Evolutionary conservation across 1,139 yeast species (phyloP).

Genomic region (Hyphopichia khmerensis): DNA sequence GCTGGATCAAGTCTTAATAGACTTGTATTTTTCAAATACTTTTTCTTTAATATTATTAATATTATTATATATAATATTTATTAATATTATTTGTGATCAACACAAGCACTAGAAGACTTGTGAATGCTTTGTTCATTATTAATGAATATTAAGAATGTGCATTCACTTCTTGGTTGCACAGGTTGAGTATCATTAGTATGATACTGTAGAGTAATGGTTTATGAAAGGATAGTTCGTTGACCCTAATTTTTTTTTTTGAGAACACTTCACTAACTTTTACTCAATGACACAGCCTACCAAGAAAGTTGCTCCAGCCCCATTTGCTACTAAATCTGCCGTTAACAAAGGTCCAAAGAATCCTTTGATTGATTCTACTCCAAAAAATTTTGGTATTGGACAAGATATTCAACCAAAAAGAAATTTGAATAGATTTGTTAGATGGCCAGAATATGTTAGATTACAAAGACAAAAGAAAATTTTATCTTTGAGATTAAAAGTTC

Average conservation of each 20-base stretch:
- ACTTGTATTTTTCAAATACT: neutral
- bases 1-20: slow-evolving; percentile 6
- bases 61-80: no score
- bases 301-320: slow-evolving; percentile 54
- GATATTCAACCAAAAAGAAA: slow-evolving; percentile 44
- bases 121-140: slow-evolving; percentile 3
- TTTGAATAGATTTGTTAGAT: slow-evolving; percentile 86
- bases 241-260: slow-evolving; percentile 23
- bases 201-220: slow-evolving; percentile 42
- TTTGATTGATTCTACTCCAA: slow-evolving; percentile 40
- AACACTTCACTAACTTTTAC: slow-evolving; percentile 38
- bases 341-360: slow-evolving; percentile 40
- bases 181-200: slow-evolving; percentile 41
- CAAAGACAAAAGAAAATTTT: slow-evolving; percentile 94
- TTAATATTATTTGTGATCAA: neutral
- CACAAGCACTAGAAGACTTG: slow-evolving; percentile 3
- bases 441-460: slow-evolving; percentile 95
- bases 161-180: slow-evolving; percentile 43
- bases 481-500: slow-evolving; percentile 94
- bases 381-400: slow-evolving; percentile 45
- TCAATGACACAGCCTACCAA: slow-evolving; percentile 73
- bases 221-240: slow-evolving; percentile 28
- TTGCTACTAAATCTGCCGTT: slow-evolving; percentile 46
- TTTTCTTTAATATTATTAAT: no score
- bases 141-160: slow-evolving; percentile 20